Percentiles rank a stretch among this genome's conserved stretches.
Evolutionary conservation across 345 rosid species (phyloP).

Genomic region (Melaleuca alternifolia): DNA sequence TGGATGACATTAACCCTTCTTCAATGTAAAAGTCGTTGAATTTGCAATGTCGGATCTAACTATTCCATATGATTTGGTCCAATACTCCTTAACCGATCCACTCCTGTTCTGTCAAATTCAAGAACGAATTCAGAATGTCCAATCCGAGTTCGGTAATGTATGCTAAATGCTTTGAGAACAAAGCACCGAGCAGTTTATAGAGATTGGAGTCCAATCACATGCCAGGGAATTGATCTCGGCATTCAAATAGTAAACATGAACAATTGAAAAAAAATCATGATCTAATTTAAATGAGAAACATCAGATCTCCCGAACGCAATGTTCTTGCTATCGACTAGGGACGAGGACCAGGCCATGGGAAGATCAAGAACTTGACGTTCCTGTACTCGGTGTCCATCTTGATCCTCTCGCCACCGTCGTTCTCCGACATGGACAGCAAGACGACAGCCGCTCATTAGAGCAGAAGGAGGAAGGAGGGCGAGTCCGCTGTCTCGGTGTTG

Average conservation of each 20-base stretch:
- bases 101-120: neutral
- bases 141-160: neutral
- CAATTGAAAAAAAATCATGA: neutral
- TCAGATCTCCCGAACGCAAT: conserved; percentile 50
- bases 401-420: conserved; percentile 60
- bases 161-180: no score
- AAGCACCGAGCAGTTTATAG: no score
- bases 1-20: neutral
- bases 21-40: neutral
- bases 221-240: no score
- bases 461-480: conserved; percentile 44
- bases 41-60: neutral
- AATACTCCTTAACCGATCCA: neutral
- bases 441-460: conserved; percentile 54
- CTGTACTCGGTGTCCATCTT: conserved; percentile 58
- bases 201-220: no score
- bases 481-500: conserved; percentile 56
- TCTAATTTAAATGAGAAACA: no score
- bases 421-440: conserved; percentile 68
- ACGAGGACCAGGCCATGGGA: conserved; percentile 69
- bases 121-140: neutral
- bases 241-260: neutral
- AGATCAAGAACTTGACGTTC: conserved; percentile 76
- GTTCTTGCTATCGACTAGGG: conserved; percentile 58
- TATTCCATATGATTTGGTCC: neutral